Evolutionary conservation across 1,284 basidiomycete species (phyloP), one percentile per base, ranked within the genome.

Genomic region (Sporisorium scitamineum): DNA sequence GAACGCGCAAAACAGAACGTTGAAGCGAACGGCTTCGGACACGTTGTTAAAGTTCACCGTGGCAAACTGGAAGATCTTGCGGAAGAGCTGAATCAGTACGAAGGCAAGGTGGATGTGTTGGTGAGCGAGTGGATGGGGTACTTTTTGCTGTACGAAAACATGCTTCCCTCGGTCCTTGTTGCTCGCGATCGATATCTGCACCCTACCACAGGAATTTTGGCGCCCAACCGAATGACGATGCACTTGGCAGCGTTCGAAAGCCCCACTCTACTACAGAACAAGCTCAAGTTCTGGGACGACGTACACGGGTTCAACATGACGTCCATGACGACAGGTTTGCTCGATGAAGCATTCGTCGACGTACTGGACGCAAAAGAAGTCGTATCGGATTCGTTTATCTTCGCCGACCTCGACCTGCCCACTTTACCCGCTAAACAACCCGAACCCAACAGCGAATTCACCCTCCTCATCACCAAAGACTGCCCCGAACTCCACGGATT

Each of bases 101-200:
- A 90, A 16, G 82, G 80, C 4, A 89, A 93, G 54, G 95, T 98
- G 37, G 95, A 98, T 85, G 89, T 98, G 56, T 94, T 99, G 84
- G 89, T 98, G 54, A 95, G 93, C 31, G 96, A 99, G 86, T 99
- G 96, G 96, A 98, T 98, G 96, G 82, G 76, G 61, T 85, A 82
- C 72, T 85, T 81, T 45, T 74, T 86, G 26, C 89, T 97, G 24
- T 98, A 98, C 86, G 96, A 99, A 86, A 94, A 92, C 50, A 98
- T 98, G 96, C 89, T 98, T 26, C 95, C 97, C 85, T 97, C 94
- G 0, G 96, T 98, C 7, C 87, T 99, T 11, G 87, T 88, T 62
- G 95, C 95, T 0, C 89, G 95, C 26, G 94, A 97, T 84, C 89
- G 91, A 18, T 97, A 94, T 87, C 88, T 98, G 14, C 89, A 91